Evolutionary conservation across 306 rosid genomes (phyloP).

Genomic region (Quercus gilva): DNA sequence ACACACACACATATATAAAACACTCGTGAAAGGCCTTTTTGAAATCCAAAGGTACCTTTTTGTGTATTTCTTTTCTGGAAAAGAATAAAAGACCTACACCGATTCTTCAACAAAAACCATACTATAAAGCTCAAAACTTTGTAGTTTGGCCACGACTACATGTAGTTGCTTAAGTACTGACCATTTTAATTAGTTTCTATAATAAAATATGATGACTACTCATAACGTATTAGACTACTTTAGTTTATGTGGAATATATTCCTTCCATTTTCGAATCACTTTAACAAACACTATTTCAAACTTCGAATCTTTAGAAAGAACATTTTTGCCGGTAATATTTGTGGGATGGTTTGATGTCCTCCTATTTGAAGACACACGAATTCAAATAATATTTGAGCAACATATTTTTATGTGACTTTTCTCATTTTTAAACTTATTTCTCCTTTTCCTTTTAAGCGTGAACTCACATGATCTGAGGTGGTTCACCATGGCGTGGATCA

Average conservation of each 20-base stretch:
- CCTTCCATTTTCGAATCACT: neutral
- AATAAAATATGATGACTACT: neutral
- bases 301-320: neutral
- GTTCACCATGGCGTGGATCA: too few species aligned
- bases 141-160: neutral
- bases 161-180: too few species aligned
- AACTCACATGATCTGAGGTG: neutral
- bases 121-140: neutral
- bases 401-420: neutral
- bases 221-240: too few species aligned
- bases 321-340: slow-evolving; percentile 3
- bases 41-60: neutral
- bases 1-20: neutral
- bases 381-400: slow-evolving; percentile 21
- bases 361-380: slow-evolving; percentile 32
- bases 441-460: neutral
- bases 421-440: neutral
- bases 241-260: too few species aligned
- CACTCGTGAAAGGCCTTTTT: neutral
- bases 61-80: neutral
- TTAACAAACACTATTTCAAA: slow-evolving; percentile 9
- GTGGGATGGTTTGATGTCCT: slow-evolving; percentile 30
- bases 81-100: neutral
- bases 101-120: neutral
- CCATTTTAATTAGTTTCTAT: neutral